Evolutionary conservation across 2,329 filamentous ascomycete genomes (phyloP).

Genomic region (Penicillium sp.): DNA sequence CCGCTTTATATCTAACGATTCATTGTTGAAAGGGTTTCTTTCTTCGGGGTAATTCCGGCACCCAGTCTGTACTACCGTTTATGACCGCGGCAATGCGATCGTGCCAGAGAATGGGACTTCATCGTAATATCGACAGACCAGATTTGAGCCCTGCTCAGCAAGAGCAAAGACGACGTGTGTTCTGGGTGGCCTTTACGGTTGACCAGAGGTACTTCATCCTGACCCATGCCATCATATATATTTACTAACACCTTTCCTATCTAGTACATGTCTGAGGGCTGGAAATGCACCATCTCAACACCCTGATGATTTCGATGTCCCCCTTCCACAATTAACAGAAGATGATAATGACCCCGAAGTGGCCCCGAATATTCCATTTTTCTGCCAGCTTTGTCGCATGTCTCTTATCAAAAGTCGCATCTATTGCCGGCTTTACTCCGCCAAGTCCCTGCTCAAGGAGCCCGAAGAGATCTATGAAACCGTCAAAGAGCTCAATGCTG

Average conservation of each 20-base stretch:
- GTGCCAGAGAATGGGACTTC: conserved; percentile 87
- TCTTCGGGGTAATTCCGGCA: conserved; percentile 90
- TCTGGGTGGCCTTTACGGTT: conserved; percentile 72
- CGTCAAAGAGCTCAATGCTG: conserved; percentile 82
- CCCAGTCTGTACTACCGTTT: conserved; percentile 84
- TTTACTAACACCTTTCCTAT: not conserved
- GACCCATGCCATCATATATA: not conserved
- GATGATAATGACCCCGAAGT: conserved; percentile 83
- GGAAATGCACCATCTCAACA: conserved; percentile 69
- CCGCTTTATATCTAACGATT: not conserved
- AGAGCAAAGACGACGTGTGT: conserved; percentile 77
- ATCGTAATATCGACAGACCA: conserved; percentile 84
- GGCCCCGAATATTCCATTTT: conserved; percentile 86
- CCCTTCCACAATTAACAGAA: conserved; percentile 82
- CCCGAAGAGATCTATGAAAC: conserved; percentile 79
- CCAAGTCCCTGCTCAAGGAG: conserved; percentile 81
- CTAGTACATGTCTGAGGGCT: conserved; percentile 63
- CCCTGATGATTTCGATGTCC: conserved; percentile 85
- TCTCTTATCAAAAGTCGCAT: conserved; percentile 86
- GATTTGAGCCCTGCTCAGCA: conserved; percentile 86
- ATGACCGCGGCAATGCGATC: conserved; percentile 85
- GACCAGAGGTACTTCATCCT: conserved; percentile 60
- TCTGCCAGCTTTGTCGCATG: conserved; percentile 89
- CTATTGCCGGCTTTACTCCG: conserved; percentile 84
- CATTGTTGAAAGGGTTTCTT: conserved; percentile 63